phyloP scores from a whole-genome alignment of 139 green algal genomes.

The Chlamydomonas asymmetrica region DNA sequence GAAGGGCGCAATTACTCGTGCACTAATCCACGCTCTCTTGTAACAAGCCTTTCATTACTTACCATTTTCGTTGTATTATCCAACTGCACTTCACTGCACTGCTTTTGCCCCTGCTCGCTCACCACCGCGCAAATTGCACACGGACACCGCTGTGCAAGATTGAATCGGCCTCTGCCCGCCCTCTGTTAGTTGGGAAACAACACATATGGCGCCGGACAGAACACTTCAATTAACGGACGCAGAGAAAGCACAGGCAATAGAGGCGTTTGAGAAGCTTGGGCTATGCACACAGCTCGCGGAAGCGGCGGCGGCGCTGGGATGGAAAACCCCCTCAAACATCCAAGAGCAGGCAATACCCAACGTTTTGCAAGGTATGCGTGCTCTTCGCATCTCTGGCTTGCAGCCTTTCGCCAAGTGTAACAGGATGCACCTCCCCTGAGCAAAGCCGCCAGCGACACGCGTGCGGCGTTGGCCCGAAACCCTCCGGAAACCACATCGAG shows the following conservation, averaged over 20 bases:
- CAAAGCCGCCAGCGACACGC: not conserved
- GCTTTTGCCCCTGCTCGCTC: not conserved
- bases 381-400: too few relatives aligned
- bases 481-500: not conserved
- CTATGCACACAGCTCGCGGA: constrained; percentile 82
- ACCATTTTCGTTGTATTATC: not conserved
- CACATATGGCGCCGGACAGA: not conserved
- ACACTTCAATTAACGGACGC: constrained; percentile 35
- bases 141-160: too few relatives aligned
- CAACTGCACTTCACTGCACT: not conserved
- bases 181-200: not conserved
- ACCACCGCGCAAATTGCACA: not conserved
- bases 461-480: not conserved
- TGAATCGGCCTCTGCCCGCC: too few relatives aligned
- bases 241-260: constrained; percentile 40
- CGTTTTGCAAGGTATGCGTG: constrained; percentile 61
- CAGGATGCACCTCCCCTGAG: not conserved
- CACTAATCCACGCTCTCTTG: not conserved
- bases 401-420: not conserved
- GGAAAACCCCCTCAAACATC: constrained; percentile 83
- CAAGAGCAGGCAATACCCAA: constrained; percentile 85
- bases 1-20: too few relatives aligned
- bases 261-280: constrained; percentile 77
- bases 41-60: not conserved
- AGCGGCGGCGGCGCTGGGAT: constrained; percentile 78